Evolutionary conservation across 768 basidiomycete genomes (phyloP), one percentile per base, ranked within the genome.

Genomic region (Lactarius tabidus): DNA sequence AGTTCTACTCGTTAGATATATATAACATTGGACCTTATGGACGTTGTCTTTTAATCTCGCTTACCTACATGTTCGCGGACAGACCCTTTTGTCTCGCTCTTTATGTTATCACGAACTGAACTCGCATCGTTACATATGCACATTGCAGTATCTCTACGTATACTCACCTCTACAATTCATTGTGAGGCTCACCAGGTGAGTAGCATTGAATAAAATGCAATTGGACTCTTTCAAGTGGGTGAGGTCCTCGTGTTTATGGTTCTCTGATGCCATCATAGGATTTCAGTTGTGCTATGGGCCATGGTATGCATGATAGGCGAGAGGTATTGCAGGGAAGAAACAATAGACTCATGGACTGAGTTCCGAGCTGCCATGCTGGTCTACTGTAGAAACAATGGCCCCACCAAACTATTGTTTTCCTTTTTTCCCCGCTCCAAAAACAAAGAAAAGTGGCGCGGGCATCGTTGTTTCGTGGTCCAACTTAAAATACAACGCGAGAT

Each of bases 1-100:
- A 75, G 74, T 45, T 65, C 71, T 33, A 31, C 69, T 59, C 75
- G 72, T 60, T 74, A 62, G 53, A 26, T 33, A 18, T 35, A 58
- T 39, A 38, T 15, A 35, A 35, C 23, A 36, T 45, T 41, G 60
- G 48, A 62, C 60, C 38, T 59, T n/a, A 55, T 66, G 54, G 60
- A 68, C 67, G 28, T 61, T 61, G 55, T 45, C 51, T 41, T 41
- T 53, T 65, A 55, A 38, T 38, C 36, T 39, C 31, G 56, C 60
- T 62, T 48, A 66, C 57, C 60, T 18, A 58, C 51, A 36, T 20
- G 41, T 60, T 29, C 36, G 33, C 23, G 60, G 56, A 66, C 41
- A 39, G 33, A 66, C 65, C 54, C n/a, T 31, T 39, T 6, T 26
- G 7, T 62, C 57, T 62, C 60, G 51, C n/a, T 59, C 65, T 15